Evolutionary conservation across 805 yeast genomes (phyloP).

Genomic region (Yamadazyma paraphyllophila): DNA sequence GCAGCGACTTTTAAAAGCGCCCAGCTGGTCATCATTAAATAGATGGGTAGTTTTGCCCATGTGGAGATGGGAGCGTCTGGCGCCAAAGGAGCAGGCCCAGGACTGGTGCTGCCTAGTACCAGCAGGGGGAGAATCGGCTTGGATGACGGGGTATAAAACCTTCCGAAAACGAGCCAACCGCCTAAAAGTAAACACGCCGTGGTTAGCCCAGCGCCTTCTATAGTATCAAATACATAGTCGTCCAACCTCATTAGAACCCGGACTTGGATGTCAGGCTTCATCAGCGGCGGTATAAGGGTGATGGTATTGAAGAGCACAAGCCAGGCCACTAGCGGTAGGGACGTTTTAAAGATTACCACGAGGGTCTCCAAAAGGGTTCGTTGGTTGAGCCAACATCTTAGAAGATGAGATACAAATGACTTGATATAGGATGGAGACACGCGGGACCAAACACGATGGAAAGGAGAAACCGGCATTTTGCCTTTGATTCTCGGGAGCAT

Average conservation of each 20-base stretch:
- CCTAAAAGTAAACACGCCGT: slow-evolving; percentile 18
- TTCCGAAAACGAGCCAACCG: slow-evolving; percentile 16
- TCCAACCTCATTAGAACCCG: slow-evolving; percentile 46
- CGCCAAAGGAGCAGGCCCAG: neutral
- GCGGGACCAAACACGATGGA: neutral
- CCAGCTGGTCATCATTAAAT: slow-evolving; percentile 47
- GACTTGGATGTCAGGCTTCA: slow-evolving; percentile 50
- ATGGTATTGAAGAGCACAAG: slow-evolving; percentile 10
- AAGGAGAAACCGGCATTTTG: neutral
- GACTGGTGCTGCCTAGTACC: neutral
- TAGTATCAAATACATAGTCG: slow-evolving; percentile 32
- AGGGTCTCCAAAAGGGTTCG: slow-evolving; percentile 3
- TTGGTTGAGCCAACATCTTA: slow-evolving; percentile 9
- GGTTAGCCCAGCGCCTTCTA: slow-evolving; percentile 11
- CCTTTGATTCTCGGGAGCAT: neutral
- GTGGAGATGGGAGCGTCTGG: neutral
- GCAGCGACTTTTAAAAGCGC: slow-evolving; percentile 47
- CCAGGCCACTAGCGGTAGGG: slow-evolving; percentile 13
- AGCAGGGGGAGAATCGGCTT: neutral
- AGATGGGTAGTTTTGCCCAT: slow-evolving; percentile 28
- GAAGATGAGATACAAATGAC: slow-evolving; percentile 1
- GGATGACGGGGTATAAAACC: neutral
- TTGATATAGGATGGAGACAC: neutral
- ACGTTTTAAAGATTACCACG: neutral
- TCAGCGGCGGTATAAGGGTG: slow-evolving; percentile 31